Evolutionary conservation across 192 early-diverging fungal species (phyloP).

Genomic region (Powellomyces hirtus): DNA sequence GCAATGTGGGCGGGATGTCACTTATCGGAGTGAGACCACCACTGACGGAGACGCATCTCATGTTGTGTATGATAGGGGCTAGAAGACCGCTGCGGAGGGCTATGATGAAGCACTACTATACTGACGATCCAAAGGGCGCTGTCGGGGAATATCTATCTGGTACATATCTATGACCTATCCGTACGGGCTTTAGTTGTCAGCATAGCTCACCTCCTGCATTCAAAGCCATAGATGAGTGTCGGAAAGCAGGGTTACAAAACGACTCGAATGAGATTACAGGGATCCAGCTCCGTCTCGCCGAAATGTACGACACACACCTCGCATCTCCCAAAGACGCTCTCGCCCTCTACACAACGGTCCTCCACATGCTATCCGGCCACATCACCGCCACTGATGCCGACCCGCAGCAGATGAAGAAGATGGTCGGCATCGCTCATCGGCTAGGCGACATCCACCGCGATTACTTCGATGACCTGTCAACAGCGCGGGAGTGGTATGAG

Average conservation of each 20-base stretch:
- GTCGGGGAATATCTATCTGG: not conserved
- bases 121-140: conserved; percentile 1
- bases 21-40: no score
- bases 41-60: no score
- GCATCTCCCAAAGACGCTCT: not conserved
- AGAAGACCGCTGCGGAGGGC: not conserved
- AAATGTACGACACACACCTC: conserved; percentile 16
- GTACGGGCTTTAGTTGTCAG: not conserved
- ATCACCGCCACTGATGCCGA: not conserved
- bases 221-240: conserved; percentile 9
- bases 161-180: not conserved
- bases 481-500: not conserved
- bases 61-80: no score
- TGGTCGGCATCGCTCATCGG: conserved; percentile 21
- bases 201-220: not conserved
- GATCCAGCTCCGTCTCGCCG: conserved; percentile 23
- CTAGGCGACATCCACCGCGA: conserved; percentile 17
- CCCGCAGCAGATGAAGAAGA: not conserved
- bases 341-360: not conserved
- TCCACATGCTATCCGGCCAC: not conserved
- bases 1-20: no score
- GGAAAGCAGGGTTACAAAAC: not conserved
- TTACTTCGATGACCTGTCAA: not conserved
- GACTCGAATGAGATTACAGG: conserved; percentile 11
- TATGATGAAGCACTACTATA: conserved; percentile 13